Base-by-base conservation (phyloP, 1,139 yeast species). In the Scheffersomyces quercinus region DNA sequence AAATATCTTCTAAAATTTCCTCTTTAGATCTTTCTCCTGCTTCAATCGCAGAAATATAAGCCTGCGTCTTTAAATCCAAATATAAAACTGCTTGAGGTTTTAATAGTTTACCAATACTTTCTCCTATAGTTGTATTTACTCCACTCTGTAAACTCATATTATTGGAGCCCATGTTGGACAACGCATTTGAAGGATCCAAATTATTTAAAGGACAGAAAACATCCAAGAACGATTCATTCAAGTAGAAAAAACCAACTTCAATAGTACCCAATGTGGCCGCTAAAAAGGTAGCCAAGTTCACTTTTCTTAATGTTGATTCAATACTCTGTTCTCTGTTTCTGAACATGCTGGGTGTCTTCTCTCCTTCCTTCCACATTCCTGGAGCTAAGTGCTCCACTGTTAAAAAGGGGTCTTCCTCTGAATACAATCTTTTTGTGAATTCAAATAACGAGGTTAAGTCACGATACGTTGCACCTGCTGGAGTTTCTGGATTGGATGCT, bases 1-100 rank as follows among this genome's bases (percentile, higher is more conserved):
- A 85, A 39, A 91, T 77, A 55, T 84, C 89, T 48, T 88, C 84
- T 49, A 91, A 67, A 8, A 89, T 79, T 42, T 86, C 93, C 47
- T 76, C 77, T 53, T 82, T 76, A 2, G 88, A 75, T 49, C 84
- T 66, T 46, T 84, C 90, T 8, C 82, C 83, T 5, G 88, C 83
- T 54, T 85, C 88, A 50, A 91, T 67, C 0, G 96, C 96, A 0
- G 97, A 85, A 24, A 93, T 90, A 58, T 83, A 93, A 0, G 97
- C 97, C 64, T 93, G 99, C 0, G 99, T 93, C 60, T 93, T 93
- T 58, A 93, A 73, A 55, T 93, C 97, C 41, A 93, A 72, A 55
- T 77, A 89, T 43, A 93, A 66, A 2, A 81, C 82, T 0, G 96
- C 90, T 53, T 88, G 96, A 5, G 87, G 82, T 60, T 90, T 90